Conservation (phyloP, 2,329 filamentous ascomycete genomes). For the Clonostachys rhizophaga region DNA sequence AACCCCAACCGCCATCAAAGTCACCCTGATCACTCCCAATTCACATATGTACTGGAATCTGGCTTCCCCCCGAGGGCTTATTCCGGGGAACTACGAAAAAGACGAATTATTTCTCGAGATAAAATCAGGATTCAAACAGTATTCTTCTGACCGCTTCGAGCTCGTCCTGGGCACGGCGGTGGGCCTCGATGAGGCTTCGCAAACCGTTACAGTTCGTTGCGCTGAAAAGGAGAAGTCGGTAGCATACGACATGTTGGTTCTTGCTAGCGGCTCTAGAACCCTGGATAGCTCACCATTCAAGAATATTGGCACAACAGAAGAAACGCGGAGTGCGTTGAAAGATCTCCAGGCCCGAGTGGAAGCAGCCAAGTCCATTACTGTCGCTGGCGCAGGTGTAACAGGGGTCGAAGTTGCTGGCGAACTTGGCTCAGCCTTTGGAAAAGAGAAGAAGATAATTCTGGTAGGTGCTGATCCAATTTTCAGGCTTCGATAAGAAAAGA, state of each 20-base stretch:
- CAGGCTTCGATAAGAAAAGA: no score
- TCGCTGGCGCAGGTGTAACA: constrained; percentile 52
- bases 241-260: constrained; percentile 51
- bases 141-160: constrained; percentile 42
- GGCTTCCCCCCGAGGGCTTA: constrained; percentile 48
- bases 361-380: constrained; percentile 44
- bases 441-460: constrained; percentile 42
- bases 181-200: constrained; percentile 11
- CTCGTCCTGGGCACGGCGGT: constrained; percentile 46
- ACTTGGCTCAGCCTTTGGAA: constrained; percentile 44
- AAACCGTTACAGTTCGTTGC: constrained; percentile 30
- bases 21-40: constrained; percentile 43
- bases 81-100: constrained; percentile 43
- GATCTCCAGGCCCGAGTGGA: constrained; percentile 31
- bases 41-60: constrained; percentile 57
- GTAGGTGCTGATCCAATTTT: constrained; percentile 13
- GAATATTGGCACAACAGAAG: constrained; percentile 38
- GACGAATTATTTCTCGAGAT: constrained; percentile 46
- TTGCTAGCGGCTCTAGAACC: constrained; percentile 49
- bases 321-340: constrained; percentile 32
- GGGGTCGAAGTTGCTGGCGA: constrained; percentile 52
- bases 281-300: constrained; percentile 46
- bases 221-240: background rate
- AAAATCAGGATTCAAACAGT: constrained; percentile 40
- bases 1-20: constrained; percentile 41